Conservation (phyloP, 2,329 filamentous ascomycete genomes). For the Nothopassalora personata region DNA sequence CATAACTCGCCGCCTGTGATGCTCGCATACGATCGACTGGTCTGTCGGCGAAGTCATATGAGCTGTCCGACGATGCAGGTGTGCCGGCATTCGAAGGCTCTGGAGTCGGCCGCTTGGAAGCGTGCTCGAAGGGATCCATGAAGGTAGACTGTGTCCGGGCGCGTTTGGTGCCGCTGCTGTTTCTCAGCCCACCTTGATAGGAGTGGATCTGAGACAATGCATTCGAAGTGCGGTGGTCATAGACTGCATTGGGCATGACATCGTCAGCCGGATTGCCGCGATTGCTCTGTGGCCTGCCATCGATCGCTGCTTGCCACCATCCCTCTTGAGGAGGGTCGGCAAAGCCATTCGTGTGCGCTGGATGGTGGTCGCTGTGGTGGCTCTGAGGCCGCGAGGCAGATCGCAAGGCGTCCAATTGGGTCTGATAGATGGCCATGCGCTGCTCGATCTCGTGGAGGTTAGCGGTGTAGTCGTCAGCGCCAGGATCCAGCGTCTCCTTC, state of each 20-base stretch:
- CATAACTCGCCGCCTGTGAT: slow-evolving; percentile 13
- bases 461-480: slow-evolving; percentile 26
- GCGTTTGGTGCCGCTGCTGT: slow-evolving; percentile 19
- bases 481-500: slow-evolving; percentile 29
- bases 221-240: not conserved
- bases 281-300: slow-evolving; percentile 15
- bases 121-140: slow-evolving; percentile 17
- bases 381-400: not conserved
- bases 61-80: slow-evolving; percentile 24
- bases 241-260: not conserved
- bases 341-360: slow-evolving; percentile 9
- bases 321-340: slow-evolving; percentile 9
- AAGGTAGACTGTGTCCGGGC: slow-evolving; percentile 12
- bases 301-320: slow-evolving; percentile 18
- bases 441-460: not conserved
- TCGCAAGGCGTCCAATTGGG: not conserved
- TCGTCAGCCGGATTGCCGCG: slow-evolving; percentile 8
- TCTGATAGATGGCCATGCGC: not conserved
- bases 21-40: slow-evolving; percentile 8
- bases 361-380: not conserved
- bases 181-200: not conserved
- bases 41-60: slow-evolving; percentile 19
- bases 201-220: not conserved
- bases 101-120: slow-evolving; percentile 27
- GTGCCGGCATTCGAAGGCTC: slow-evolving; percentile 25